Evolutionary conservation across 1,139 yeast genomes (phyloP), one percentile per base, ranked within the genome.

Genomic region (Arxiozyma slooffiae): DNA sequence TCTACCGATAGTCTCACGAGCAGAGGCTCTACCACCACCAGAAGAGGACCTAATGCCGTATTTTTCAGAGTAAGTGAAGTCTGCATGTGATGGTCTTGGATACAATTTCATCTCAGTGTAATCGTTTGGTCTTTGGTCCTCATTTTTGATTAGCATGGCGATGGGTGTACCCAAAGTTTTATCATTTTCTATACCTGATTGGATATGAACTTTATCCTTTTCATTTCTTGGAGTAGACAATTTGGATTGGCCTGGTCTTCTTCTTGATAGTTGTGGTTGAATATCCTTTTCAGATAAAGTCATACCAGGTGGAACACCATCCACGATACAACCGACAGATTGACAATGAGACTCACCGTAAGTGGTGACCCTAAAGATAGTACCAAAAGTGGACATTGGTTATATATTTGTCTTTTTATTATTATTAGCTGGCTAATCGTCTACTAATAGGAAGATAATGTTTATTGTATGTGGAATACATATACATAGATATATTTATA

Each of bases 11-110:
- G 98, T 92, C 71, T 92, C 98, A 70, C 98, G 81, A 14, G 98
- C 98, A 43, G 94, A 82, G 22, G 97, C 85, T 67, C 98, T 81
- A 55, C 98, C 98, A 62, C 98, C 98, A 49, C 98, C 98, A 45
- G 95, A 84, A 7, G 95, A 79, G 11, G 97, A 94, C 72, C 92
- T 90, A 62, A 81, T 77, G 39, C 97, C 96, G 71, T 92, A 92
- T 71, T 92, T 92, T 58, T 79, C 77, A 63, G 87, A 76, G 71
- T 92, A 92, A 23, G 98, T 92, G 78, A 78, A 89, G 71, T 92
- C 98, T 17, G 98, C 98, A 70, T 92, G 98, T 44, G 96, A 86
- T 24, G 98, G 98, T 69, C 98, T 81, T 57, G 98, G 98, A 74
- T 83, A 92, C 57, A 85, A 77, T 66, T 90, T 97, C 68, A 95